These are phyloP conservation scores for Symbiotaphrina buchneri DNA, from an alignment of 495 filamentous ascomycete genomes.

Conservation along the genomic window DNA sequence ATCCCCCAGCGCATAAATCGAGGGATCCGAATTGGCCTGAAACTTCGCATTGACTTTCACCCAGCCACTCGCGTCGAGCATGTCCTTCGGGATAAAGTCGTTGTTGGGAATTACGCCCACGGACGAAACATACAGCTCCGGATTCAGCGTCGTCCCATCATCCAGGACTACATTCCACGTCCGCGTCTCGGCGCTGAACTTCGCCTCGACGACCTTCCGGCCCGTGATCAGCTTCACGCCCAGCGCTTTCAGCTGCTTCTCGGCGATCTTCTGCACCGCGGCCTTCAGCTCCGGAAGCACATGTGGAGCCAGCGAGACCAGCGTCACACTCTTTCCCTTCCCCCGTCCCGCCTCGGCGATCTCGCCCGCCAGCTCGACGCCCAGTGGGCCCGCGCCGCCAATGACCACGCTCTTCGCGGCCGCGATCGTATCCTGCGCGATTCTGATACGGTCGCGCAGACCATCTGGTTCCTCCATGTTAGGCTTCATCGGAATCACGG, in stretches of 20 bases:
- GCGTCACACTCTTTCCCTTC: constrained; percentile 18
- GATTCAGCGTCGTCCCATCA: constrained; percentile 15
- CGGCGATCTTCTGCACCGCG: constrained; percentile 12
- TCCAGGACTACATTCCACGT: too few species aligned
- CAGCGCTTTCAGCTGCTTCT: constrained; percentile 24
- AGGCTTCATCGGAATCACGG: constrained; percentile 20
- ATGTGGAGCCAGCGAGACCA: constrained; percentile 20
- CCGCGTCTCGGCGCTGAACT: constrained; percentile 8
- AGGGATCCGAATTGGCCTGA: constrained; percentile 26
- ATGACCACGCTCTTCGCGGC: constrained; percentile 35
- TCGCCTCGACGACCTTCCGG: constrained; percentile 13
- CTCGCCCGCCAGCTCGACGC: constrained; percentile 40
- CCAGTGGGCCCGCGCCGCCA: constrained; percentile 44
- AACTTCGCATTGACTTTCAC: constrained; percentile 32
- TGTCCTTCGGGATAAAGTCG: constrained; percentile 24
- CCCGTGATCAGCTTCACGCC: constrained; percentile 20
- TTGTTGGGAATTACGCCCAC: constrained; percentile 38
- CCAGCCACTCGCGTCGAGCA: constrained; percentile 25
- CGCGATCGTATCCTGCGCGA: constrained; percentile 18
- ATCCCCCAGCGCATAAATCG: constrained; percentile 19
- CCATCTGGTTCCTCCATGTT: constrained; percentile 16
- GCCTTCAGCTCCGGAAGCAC: constrained; percentile 17
- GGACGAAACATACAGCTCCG: constrained; percentile 41
- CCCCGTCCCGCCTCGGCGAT: constrained; percentile 21
- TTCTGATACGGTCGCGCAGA: constrained; percentile 7